Conservation (phyloP, 2,329 filamentous ascomycete species). For the Tolypocladium nubicola region DNA sequence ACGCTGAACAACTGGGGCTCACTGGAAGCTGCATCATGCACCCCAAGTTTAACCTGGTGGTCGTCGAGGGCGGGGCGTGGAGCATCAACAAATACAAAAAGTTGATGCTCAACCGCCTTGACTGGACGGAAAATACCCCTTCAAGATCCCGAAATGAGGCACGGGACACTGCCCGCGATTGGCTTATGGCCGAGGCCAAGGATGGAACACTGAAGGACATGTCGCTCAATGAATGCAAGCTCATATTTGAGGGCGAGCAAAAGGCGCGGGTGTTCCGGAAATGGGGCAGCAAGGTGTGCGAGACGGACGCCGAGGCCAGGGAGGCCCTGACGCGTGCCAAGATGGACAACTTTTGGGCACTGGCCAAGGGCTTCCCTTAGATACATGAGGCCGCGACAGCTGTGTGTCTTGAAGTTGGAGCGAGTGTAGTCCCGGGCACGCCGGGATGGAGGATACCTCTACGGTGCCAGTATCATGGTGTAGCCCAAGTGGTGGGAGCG, state of each 20-base stretch:
- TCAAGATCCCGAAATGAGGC: constrained; percentile 53
- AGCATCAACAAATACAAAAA: constrained; percentile 81
- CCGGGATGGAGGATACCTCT: not conserved
- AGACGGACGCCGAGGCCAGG: constrained; percentile 81
- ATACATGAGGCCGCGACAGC: not conserved
- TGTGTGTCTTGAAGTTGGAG: not conserved
- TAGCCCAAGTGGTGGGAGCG: not conserved
- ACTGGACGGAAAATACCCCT: constrained; percentile 84
- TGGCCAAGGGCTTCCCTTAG: constrained; percentile 55
- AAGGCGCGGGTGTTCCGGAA: constrained; percentile 73
- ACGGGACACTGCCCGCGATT: constrained; percentile 53
- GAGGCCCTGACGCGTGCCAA: constrained; percentile 70
- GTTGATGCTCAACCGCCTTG: constrained; percentile 84
- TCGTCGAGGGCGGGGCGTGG: constrained; percentile 84
- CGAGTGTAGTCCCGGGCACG: not conserved
- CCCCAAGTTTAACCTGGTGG: constrained; percentile 76
- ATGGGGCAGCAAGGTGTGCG: constrained; percentile 84
- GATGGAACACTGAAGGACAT: constrained; percentile 72
- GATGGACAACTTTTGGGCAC: constrained; percentile 91
- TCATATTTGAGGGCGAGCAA: constrained; percentile 87
- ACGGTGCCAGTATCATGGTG: not conserved
- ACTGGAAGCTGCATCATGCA: constrained; percentile 90
- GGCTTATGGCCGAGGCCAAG: constrained; percentile 72
- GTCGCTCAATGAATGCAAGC: constrained; percentile 65
- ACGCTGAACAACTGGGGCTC: constrained; percentile 79